Conservation (phyloP, 2,329 filamentous ascomycete genomes). For the Aspergillus glaucus region DNA sequence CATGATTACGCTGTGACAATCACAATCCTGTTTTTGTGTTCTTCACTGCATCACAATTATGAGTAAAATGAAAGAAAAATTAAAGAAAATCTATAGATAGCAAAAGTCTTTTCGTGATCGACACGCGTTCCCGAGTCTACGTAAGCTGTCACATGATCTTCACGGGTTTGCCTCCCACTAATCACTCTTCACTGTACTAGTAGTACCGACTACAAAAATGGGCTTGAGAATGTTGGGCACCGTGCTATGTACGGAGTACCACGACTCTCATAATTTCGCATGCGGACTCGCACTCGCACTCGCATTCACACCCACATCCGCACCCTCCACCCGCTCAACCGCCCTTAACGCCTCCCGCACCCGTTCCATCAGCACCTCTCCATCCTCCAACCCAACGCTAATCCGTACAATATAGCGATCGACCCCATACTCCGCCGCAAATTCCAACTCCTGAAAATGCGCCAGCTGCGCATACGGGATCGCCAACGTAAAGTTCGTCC, state of each 20-base stretch:
- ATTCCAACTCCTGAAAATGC: slow-evolving; percentile 21
- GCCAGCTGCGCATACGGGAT: slow-evolving; percentile 19
- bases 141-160: slow-evolving; percentile 1
- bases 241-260: neutral
- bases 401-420: slow-evolving; percentile 15
- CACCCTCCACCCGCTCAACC: neutral
- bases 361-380: neutral
- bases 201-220: too few species aligned
- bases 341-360: neutral
- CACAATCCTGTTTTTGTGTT: neutral
- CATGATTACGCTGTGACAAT: neutral
- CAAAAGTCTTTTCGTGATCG: neutral
- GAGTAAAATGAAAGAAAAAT: neutral
- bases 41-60: neutral
- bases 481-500: slow-evolving; percentile 23
- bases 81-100: neutral
- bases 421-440: slow-evolving; percentile 23
- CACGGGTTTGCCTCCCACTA: neutral
- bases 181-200: neutral
- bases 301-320: too few species aligned
- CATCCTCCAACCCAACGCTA: slow-evolving; percentile 15
- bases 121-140: slow-evolving; percentile 1
- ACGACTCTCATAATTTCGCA: neutral
- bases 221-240: neutral
- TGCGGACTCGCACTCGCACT: neutral